Percentiles rank a stretch among this genome's conserved stretches.
phyloP scores from a whole-genome alignment of 345 rosid genomes.

The Rhodamnia rubescens region DNA sequence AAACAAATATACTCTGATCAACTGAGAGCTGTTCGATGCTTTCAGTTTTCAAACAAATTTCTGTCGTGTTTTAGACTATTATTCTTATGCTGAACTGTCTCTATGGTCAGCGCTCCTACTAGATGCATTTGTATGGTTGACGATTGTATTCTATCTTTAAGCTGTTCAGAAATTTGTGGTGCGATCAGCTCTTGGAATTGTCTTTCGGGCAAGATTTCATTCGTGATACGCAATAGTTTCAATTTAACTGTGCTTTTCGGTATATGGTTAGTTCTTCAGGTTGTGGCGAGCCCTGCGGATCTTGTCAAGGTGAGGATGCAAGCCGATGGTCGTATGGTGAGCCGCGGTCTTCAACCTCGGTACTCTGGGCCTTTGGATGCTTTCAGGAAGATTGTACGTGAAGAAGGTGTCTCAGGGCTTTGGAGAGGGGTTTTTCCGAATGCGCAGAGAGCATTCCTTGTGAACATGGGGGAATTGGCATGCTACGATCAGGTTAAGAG shows the following conservation, averaged over 20 bases:
- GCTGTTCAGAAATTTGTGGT: background rate
- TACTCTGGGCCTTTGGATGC: conserved; percentile 62
- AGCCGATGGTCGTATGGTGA: conserved; percentile 48
- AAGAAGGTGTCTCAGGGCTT: conserved; percentile 53
- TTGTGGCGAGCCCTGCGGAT: conserved; percentile 91
- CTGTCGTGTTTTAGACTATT: background rate
- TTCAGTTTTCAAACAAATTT: background rate
- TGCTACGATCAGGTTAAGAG: conserved; percentile 87
- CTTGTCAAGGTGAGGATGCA: conserved; percentile 92
- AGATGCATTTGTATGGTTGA: background rate
- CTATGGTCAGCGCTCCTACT: background rate
- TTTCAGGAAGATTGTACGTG: conserved; percentile 31
- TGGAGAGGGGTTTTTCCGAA: conserved; percentile 90
- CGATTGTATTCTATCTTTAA: background rate
- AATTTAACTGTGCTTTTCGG: background rate
- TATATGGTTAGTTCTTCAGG: conserved; percentile 37
- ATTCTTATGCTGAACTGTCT: background rate
- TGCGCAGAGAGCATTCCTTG: conserved; percentile 78
- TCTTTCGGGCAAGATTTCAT: background rate
- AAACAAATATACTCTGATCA: background rate
- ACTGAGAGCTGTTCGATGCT: background rate
- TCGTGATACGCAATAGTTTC: background rate
- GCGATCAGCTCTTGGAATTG: background rate
- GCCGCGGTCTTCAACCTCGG: conserved; percentile 57
- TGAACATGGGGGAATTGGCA: conserved; percentile 88